Base-by-base conservation (phyloP, 164 flowering plant genomes). In the Nymphaea colorata region DNA sequence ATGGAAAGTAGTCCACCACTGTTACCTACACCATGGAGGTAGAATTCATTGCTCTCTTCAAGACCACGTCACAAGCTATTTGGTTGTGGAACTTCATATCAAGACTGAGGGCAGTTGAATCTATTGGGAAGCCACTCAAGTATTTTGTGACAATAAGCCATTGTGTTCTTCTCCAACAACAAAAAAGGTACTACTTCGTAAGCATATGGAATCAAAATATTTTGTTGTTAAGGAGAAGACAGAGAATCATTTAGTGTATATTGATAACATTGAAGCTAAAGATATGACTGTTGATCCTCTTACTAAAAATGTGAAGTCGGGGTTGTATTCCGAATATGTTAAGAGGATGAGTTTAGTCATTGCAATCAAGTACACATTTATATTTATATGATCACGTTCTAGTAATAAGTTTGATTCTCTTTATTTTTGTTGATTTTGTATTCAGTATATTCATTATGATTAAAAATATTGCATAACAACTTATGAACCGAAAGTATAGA, bases 81-180 rank as follows among this genome's bases (percentile, higher is more conserved):
- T 70, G 68, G 68, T 18, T 65, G 16, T 0, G 12, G 4, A 65
- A 65, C 42, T 57, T 70, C 18, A 43, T 59, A 25, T 53, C 3
- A 18, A 7, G 44, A 17, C 3, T 65, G 1, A 3, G 17, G 57
- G 12, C 59, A 6, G 41, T 65, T 3, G 59, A 44, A 11, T 17
- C 12, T 12, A 70, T 65, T 42, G 16, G 4, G 4, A 65, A 15
- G 62, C n/a, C 59, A 36, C 4, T 64, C 2, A n/a, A 25, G 18
- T 65, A 14, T 70, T 25, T 25, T 70, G 64, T 41, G 59, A 65
- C 36, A 70, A 70, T 42, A 15, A 45, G 43, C 61, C 14, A 7
- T 15, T 4, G 43, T 53, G 4, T 17, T 6, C 14, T 51, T 25
- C 5, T 2, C 15, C 15, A 55, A 67, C 15, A 67, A 53, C 43